These are phyloP conservation scores for Colletotrichum acutatum DNA, from an alignment of 2,329 filamentous ascomycete species.

Conservation along the genomic window DNA sequence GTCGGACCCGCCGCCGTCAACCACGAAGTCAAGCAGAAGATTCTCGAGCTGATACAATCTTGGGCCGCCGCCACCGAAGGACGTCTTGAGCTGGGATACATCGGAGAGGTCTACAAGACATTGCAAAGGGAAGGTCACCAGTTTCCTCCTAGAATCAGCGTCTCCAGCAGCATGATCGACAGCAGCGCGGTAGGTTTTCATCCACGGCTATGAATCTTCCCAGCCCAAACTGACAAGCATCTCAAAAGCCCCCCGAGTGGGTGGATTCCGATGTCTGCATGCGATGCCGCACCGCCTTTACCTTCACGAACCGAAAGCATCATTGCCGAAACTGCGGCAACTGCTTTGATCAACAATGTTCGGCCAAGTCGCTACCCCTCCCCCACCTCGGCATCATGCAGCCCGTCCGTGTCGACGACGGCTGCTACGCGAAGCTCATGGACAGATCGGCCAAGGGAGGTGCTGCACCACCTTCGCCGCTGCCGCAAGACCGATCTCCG, in stretches of 20 bases:
- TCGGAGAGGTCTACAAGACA: constrained; percentile 85
- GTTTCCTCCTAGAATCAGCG: constrained; percentile 87
- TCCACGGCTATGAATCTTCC: background rate
- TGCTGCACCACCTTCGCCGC: constrained; percentile 29
- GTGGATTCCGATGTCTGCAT: constrained; percentile 98
- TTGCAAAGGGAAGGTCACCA: constrained; percentile 87
- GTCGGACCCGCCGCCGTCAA: constrained; percentile 81
- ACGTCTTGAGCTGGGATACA: constrained; percentile 84
- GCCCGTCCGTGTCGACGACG: constrained; percentile 93
- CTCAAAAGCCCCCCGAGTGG: constrained; percentile 88
- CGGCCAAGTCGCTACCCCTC: constrained; percentile 85
- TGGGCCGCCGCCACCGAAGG: constrained; percentile 94
- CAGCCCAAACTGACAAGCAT: background rate
- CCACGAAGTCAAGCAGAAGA: constrained; percentile 86
- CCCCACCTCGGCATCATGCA: constrained; percentile 94
- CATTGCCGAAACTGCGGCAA: constrained; percentile 98
- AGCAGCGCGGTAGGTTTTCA: constrained; percentile 82
- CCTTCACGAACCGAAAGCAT: constrained; percentile 98
- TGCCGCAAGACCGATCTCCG: constrained; percentile 54
- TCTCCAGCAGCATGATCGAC: constrained; percentile 98
- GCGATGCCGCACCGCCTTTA: constrained; percentile 95
- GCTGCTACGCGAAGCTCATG: constrained; percentile 90
- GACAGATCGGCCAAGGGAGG: constrained; percentile 71
- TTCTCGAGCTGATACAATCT: constrained; percentile 90
- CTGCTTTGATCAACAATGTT: constrained; percentile 96